A percentile compares a stretch with the other conserved stretches of the same genome.
phyloP scores from a whole-genome alignment of 1,284 basidiomycete species.

The Puccinia polysora region DNA sequence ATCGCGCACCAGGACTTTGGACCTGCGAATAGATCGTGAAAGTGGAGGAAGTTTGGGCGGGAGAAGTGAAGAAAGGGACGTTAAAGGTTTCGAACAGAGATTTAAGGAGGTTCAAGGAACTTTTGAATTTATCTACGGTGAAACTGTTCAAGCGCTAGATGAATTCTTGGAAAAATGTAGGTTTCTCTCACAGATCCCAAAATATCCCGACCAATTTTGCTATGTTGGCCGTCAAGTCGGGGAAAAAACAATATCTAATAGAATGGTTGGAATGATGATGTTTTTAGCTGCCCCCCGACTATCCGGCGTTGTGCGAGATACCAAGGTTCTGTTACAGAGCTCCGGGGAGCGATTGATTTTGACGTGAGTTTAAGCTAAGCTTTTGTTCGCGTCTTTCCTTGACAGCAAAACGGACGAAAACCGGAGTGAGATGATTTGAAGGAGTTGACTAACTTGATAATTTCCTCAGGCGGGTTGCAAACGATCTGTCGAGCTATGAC shows the following conservation, averaged over 20 bases:
- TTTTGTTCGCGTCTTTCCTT: too few relatives aligned
- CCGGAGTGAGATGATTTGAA: background rate
- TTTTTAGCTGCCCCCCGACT: constrained; percentile 49
- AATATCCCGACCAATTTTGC: too few relatives aligned
- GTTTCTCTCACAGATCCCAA: constrained; percentile 53
- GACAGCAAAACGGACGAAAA: too few relatives aligned
- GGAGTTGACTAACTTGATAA: constrained; percentile 3
- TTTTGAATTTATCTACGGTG: constrained; percentile 88
- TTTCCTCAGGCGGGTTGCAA: constrained; percentile 67
- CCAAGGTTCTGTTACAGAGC: constrained; percentile 82
- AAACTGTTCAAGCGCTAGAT: constrained; percentile 81
- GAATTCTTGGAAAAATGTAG: constrained; percentile 83
- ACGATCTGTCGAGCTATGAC: constrained; percentile 73
- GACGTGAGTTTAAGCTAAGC: too few relatives aligned
- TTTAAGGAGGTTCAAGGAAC: constrained; percentile 85
- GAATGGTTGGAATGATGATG: too few relatives aligned
- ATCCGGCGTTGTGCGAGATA: constrained; percentile 67
- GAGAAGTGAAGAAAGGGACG: constrained; percentile 55
- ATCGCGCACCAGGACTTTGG: constrained; percentile 70
- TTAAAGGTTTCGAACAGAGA: constrained; percentile 64
- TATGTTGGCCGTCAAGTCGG: too few relatives aligned
- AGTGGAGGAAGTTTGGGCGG: constrained; percentile 50
- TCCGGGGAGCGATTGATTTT: constrained; percentile 70
- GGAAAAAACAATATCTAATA: too few relatives aligned
- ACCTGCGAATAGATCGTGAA: constrained; percentile 46